Conservation (phyloP, 768 basidiomycete genomes). For the Coprinopsis cinerea region DNA sequence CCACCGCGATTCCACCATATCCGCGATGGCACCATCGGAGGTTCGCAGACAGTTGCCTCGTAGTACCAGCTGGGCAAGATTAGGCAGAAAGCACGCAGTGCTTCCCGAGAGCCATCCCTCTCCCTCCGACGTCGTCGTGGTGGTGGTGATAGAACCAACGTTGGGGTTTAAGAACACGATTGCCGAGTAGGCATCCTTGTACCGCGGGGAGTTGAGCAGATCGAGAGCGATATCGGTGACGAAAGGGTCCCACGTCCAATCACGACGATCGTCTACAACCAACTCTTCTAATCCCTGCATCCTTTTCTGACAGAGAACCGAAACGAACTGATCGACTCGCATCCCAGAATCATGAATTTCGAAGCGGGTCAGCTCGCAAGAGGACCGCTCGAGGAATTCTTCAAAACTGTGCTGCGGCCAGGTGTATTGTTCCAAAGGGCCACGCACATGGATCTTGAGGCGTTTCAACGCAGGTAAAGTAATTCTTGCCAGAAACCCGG, state of each 20-base stretch:
- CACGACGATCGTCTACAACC: constrained; percentile 26
- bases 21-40: constrained; percentile 25
- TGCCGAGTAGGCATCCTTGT: constrained; percentile 1
- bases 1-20: constrained; percentile 33
- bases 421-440: constrained; percentile 21
- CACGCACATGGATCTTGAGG: constrained; percentile 24
- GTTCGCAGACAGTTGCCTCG: constrained; percentile 25
- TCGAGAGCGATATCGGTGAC: constrained; percentile 24
- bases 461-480: constrained; percentile 22
- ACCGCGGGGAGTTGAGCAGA: constrained; percentile 20
- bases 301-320: constrained; percentile 22
- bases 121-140: too few species aligned
- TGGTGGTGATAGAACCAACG: constrained; percentile 6
- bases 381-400: constrained; percentile 26
- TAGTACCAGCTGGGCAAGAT: constrained; percentile 24
- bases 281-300: constrained; percentile 24
- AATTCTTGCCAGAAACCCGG: constrained; percentile 23
- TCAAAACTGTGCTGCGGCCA: constrained; percentile 29
- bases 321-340: constrained; percentile 21
- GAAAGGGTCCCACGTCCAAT: constrained; percentile 30
- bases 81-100: constrained; percentile 18
- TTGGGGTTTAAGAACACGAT: background rate
- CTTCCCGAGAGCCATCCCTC: background rate
- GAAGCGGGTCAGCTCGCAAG: constrained; percentile 22
- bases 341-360: constrained; percentile 29